Conservation (phyloP, 1,139 yeast species). For the Pichiaceae sp. region DNA sequence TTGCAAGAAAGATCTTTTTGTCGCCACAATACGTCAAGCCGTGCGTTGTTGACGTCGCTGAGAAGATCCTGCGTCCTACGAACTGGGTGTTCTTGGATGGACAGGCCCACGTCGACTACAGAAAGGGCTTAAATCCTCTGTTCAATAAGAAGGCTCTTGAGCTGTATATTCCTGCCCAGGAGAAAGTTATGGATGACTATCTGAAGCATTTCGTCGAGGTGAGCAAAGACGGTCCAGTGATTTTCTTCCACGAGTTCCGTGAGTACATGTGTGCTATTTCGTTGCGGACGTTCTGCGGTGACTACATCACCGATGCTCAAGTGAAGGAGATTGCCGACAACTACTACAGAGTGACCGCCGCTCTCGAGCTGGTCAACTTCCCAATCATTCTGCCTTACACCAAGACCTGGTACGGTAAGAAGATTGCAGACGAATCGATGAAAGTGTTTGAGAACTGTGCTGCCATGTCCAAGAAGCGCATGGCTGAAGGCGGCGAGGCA, state of each 20-base stretch:
- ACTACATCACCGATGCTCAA: constrained; percentile 85
- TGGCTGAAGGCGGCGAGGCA: constrained; percentile 65
- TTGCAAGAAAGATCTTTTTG: constrained; percentile 80
- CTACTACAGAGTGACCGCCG: constrained; percentile 86
- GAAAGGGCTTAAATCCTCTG: constrained; percentile 82
- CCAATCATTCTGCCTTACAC: constrained; percentile 94
- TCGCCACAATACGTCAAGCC: constrained; percentile 89
- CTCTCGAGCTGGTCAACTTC: constrained; percentile 92
- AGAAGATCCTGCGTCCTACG: constrained; percentile 83
- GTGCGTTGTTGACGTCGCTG: constrained; percentile 95
- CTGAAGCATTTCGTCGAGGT: constrained; percentile 54
- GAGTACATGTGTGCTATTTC: constrained; percentile 94
- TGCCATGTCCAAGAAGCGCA: constrained; percentile 70
- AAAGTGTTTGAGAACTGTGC: constrained; percentile 84
- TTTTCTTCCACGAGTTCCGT: constrained; percentile 88
- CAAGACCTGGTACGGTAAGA: constrained; percentile 96
- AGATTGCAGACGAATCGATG: constrained; percentile 91
- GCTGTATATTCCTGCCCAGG: constrained; percentile 76
- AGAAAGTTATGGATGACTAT: constrained; percentile 73
- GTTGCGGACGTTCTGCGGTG: constrained; percentile 90
- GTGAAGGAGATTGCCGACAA: constrained; percentile 83
- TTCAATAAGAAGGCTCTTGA: constrained; percentile 81
- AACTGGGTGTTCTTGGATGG: constrained; percentile 99
- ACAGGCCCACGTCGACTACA: constrained; percentile 86
- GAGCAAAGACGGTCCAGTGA: constrained; percentile 49